Percentiles rank a stretch among this genome's conserved stretches.
phyloP scores from a whole-genome alignment of 371 early-diverging fungal genomes.

The Sporodiniella umbellata region DNA sequence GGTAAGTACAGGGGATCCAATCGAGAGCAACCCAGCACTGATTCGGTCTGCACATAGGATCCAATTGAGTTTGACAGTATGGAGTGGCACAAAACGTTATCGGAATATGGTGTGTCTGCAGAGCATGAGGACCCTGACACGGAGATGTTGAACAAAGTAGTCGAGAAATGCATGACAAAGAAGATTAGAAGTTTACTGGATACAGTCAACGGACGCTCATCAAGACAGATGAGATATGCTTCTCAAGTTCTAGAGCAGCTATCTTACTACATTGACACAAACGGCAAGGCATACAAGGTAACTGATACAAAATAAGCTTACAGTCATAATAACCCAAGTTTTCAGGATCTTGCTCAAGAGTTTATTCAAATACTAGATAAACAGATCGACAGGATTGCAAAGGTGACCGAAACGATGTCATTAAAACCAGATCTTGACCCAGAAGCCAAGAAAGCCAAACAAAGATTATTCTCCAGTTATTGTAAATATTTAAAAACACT shows the following conservation, averaged over 20 bases:
- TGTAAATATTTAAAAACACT: conserved; percentile 41
- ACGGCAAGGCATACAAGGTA: conserved; percentile 38
- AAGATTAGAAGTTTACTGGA: conserved; percentile 31
- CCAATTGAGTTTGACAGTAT: conserved; percentile 50
- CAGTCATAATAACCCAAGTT: not conserved
- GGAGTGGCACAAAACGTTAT: conserved; percentile 50
- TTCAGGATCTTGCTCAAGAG: conserved; percentile 23
- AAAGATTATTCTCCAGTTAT: conserved; percentile 34
- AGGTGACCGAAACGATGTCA: conserved; percentile 19
- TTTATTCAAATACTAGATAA: conserved; percentile 27
- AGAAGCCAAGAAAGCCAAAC: conserved; percentile 21
- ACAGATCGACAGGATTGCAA: conserved; percentile 23
- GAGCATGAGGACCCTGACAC: conserved; percentile 54
- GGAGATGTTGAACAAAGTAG: conserved; percentile 54
- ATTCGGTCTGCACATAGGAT: conserved; percentile 7
- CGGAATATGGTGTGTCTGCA: conserved; percentile 44
- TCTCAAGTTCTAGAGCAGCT: conserved; percentile 36
- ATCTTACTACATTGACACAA: conserved; percentile 42
- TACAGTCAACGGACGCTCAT: conserved; percentile 29
- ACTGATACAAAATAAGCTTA: not conserved
- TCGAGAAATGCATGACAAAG: conserved; percentile 43
- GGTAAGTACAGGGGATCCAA: conserved; percentile 15
- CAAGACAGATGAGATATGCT: conserved; percentile 35
- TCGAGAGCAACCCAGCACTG: not conserved
- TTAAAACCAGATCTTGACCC: conserved; percentile 7